phyloP scores from a whole-genome alignment of 352 stramenopile genomes.

The Blastocystis sp. region DNA sequence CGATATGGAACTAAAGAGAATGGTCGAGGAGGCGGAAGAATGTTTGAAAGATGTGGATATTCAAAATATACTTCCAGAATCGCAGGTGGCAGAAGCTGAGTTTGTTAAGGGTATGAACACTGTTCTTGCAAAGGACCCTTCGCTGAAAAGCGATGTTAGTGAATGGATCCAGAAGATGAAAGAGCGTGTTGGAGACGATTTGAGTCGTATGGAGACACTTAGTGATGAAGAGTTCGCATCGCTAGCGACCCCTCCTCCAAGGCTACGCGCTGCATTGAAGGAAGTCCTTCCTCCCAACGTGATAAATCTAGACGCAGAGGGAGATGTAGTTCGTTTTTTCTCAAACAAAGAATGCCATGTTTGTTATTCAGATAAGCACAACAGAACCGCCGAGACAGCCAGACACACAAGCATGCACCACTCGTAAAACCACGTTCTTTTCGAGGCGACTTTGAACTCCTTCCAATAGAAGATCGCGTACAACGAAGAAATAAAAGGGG shows the following conservation, averaged over 20 bases:
- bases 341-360: not conserved
- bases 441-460: conserved; percentile 27
- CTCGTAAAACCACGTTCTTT: conserved; percentile 15
- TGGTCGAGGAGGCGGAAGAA: not conserved
- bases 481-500: conserved; percentile 15
- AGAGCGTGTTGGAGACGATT: not conserved
- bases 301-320: not conserved
- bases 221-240: conserved; percentile 26
- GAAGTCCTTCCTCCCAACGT: not conserved
- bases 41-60: not conserved
- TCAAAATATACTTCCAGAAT: not conserved
- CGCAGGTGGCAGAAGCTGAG: not conserved
- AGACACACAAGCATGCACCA: not conserved
- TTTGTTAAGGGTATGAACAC: not conserved
- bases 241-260: not conserved
- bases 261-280: not conserved
- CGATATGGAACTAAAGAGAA: not conserved
- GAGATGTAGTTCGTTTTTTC: not conserved
- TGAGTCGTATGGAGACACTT: conserved; percentile 17
- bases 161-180: not conserved
- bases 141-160: not conserved
- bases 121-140: not conserved
- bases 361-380: conserved; percentile 9
- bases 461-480: conserved; percentile 55
- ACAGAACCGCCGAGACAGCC: not conserved